Conservation (phyloP, 441 rosid genomes). For the Syzygium syzygioides region DNA sequence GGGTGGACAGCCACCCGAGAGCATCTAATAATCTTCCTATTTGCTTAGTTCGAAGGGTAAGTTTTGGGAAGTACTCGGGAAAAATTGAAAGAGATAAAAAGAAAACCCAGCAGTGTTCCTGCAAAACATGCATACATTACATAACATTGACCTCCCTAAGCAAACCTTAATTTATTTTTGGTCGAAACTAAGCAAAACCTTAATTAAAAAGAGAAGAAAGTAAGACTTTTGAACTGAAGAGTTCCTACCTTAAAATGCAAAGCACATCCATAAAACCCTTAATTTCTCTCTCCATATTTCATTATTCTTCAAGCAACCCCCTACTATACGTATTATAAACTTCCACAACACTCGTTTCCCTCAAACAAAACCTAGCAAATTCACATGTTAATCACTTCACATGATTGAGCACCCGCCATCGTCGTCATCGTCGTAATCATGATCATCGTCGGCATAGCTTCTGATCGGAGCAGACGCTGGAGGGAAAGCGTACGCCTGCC, state of each 20-base stretch:
- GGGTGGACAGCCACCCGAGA: not conserved
- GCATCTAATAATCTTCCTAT: not conserved
- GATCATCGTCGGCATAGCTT: not conserved
- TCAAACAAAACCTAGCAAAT: not conserved
- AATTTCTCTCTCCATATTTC: not conserved
- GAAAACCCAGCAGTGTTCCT: not conserved
- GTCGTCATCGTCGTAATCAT: slow-evolving; percentile 10
- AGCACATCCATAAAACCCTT: not conserved
- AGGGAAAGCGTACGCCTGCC: slow-evolving; percentile 8
- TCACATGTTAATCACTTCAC: slow-evolving; percentile 17
- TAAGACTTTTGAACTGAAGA: not conserved
- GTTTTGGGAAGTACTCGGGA: not conserved
- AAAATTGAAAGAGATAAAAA: not conserved
- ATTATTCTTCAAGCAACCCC: not conserved
- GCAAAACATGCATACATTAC: not conserved
- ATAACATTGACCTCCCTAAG: not conserved
- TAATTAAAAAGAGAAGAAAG: not conserved
- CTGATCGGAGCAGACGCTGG: slow-evolving; percentile 24
- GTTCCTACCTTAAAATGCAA: not conserved
- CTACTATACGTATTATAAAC: not conserved
- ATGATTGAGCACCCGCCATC: slow-evolving; percentile 36
- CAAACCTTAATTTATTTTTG: not conserved
- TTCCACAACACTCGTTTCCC: not conserved
- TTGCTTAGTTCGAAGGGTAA: not conserved
- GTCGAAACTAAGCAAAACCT: not conserved